Conservation (phyloP, 345 rosid genomes). For the Lepidium didymum region DNA sequence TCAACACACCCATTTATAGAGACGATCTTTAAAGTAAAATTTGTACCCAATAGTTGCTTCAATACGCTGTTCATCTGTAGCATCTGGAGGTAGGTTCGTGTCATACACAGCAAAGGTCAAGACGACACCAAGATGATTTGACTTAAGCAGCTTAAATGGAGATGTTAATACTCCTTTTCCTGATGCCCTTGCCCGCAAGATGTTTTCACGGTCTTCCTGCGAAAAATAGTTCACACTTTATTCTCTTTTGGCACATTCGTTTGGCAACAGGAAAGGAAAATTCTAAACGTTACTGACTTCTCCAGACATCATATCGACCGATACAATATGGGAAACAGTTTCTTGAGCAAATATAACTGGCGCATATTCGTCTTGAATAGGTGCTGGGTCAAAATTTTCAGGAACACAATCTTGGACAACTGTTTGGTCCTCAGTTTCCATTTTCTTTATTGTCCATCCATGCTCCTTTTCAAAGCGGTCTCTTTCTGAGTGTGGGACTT, state of each 20-base stretch:
- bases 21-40: neutral
- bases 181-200: constrained; percentile 84
- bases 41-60: constrained; percentile 78
- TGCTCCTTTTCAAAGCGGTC: constrained; percentile 73
- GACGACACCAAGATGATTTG: constrained; percentile 86
- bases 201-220: constrained; percentile 92
- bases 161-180: constrained; percentile 95
- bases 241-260: neutral
- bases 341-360: constrained; percentile 93
- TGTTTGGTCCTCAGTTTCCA: constrained; percentile 86
- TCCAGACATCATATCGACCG: constrained; percentile 99
- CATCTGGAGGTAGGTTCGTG: constrained; percentile 50
- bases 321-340: constrained; percentile 90
- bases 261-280: neutral
- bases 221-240: neutral
- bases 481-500: constrained; percentile 79
- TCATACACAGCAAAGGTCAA: constrained; percentile 90
- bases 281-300: constrained; percentile 41
- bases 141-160: constrained; percentile 90
- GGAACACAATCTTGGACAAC: constrained; percentile 76
- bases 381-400: constrained; percentile 83
- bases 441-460: constrained; percentile 81
- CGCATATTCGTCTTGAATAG: constrained; percentile 89
- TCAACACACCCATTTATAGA: neutral
- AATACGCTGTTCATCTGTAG: constrained; percentile 65